phyloP scores from a whole-genome alignment of 2,329 filamentous ascomycete species.

The Trichoderma sp. region DNA sequence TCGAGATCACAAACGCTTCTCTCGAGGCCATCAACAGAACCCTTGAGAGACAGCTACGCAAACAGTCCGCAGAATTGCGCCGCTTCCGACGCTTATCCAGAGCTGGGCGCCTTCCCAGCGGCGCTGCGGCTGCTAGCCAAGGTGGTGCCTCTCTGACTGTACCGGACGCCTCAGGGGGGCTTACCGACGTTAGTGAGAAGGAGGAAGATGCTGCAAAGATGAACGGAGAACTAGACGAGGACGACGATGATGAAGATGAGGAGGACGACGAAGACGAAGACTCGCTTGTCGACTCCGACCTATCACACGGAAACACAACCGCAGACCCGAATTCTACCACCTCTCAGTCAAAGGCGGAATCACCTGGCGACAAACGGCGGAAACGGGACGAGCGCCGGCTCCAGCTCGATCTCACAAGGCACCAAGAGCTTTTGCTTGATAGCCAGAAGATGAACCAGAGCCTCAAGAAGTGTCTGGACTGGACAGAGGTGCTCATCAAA shows the following conservation, averaged over 20 bases:
- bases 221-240: conserved; percentile 48
- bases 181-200: conserved; percentile 55
- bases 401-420: conserved; percentile 82
- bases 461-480: conserved; percentile 82
- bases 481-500: conserved; percentile 87
- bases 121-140: conserved; percentile 50
- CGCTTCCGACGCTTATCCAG: conserved; percentile 84
- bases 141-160: conserved; percentile 49
- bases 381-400: conserved; percentile 79
- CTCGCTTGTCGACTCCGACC: conserved; percentile 56
- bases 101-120: conserved; percentile 70
- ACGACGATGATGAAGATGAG: conserved; percentile 48
- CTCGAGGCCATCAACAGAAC: conserved; percentile 93
- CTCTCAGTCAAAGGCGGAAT: conserved; percentile 42
- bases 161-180: conserved; percentile 48
- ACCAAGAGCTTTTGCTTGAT: conserved; percentile 84
- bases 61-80: conserved; percentile 85
- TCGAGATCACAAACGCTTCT: conserved; percentile 96
- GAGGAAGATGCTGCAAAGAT: conserved; percentile 36
- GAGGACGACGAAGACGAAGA: conserved; percentile 50
- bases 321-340: conserved; percentile 25
- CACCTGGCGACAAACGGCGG: conserved; percentile 53
- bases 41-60: conserved; percentile 85
- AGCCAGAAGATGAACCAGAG: conserved; percentile 96
- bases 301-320: conserved; percentile 47